Evolutionary conservation across 1,284 basidiomycete species (phyloP), one percentile per base, ranked within the genome.

Genomic region (Violaceomyces palustris): DNA sequence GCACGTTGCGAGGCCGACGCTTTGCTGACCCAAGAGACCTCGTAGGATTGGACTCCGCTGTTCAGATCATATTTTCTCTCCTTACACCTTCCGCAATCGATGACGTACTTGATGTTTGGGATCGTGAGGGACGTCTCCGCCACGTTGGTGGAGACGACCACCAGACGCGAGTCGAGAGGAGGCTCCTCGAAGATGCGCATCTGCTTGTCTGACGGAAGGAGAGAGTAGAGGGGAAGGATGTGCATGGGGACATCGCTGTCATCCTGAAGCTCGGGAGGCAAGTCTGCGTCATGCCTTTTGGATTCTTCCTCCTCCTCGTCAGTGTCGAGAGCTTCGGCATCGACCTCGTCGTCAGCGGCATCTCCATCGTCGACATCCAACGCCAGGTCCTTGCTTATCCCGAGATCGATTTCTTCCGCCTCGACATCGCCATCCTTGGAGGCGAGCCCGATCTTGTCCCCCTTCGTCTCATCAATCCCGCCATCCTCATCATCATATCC

Each of bases 111-210:
- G 56, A 87, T 85, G 19, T 81, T 81, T 18, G 85, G 84, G 50
- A 87, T 87, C 0, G 85, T 87, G 30, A 87, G 77, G 4, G 85
- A 86, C 0, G 85, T 87, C 61, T 87, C 85, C 11, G 85, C 85
- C 9, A 87, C 84, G 68, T 87, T 87, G 23, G 85, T 87, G 0
- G 85, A 79, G 7, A 87, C 79, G 12, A 86, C 83, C 15, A 86
- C 83, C 1, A 87, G 78, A 9, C 85, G 80, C 25, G 79, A 74
- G 1, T 80, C 82, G 10, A 75, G 74, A 1, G 85, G 84, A 3
- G 84, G 83, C 3, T 79, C 77, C 42, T 80, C 75, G 72, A 87
- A 87, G 6, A 86, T 84, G 34, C 78, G 77, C 80, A 86, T 83
- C 69, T 87, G 85, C 66, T 84, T 82, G 31, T 85, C 82, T 36